Base-by-base conservation (phyloP, 306 rosid genomes). In the Sechiopsis laciniata region DNA sequence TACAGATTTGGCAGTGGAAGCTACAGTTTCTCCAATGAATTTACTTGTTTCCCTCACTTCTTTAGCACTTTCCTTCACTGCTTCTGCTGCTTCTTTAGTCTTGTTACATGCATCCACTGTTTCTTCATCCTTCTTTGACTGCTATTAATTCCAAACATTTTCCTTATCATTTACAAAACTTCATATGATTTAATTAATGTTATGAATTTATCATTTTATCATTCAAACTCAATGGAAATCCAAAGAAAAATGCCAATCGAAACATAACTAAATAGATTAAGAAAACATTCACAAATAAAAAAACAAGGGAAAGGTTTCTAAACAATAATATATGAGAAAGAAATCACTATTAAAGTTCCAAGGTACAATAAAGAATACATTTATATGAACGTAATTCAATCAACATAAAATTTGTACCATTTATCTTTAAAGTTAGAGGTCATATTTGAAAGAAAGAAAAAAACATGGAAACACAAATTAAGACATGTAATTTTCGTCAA, bases 11-110 rank as follows among this genome's bases (percentile, higher is more conserved):
- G 87, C 78, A 32, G 84, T 78, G 45, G 73, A 71, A 61, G 76
- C 73, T 0, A 76, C 78, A 1, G 86, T 84, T 76, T 86, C 90
- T 64, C 76, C 80, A 45, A 87, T 62, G 73, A 82, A 87, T 72
- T 87, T 86, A 32, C 86, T 82, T 0, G 88, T 87, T 56, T 78
- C 71, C 74, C 90, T 80, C 19, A 87, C 86, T 87, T 87, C 90
- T 74, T 14, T 80, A 21, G 86, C 85, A 11, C 86, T 77, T 11
- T 81, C 80, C 73, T 77, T 80, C 5, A 87, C 83, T 2, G 90
- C 81, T 24, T 80, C 85, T 2, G 85, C 84, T 74, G 85, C 86
- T 77, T 87, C 88, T 71, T 80, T 87, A 3, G 84, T 84, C 79
- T 72, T 82, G 3, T 45, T 64, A 35, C 74, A 21, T 61, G 84